phyloP scores from a whole-genome alignment of 2,329 filamentous ascomycete species.

The Cytospora chrysosperma region DNA sequence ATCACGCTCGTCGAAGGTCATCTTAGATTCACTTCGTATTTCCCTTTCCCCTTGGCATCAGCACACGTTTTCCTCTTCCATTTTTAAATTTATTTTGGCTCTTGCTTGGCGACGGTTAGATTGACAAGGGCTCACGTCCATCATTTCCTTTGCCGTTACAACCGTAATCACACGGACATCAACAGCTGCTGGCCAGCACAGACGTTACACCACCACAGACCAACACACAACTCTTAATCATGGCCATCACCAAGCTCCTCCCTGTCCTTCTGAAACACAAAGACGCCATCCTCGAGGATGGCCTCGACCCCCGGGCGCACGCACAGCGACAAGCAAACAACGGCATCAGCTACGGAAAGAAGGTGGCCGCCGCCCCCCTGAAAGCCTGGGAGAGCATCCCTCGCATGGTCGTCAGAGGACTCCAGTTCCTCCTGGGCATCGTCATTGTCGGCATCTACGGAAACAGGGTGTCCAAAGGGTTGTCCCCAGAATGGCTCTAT shows the following conservation, averaged over 20 bases:
- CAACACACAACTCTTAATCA: neutral
- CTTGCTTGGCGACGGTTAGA: neutral
- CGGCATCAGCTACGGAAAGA: conserved; percentile 35
- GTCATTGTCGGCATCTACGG: conserved; percentile 70
- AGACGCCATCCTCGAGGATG: conserved; percentile 18
- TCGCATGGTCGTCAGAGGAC: conserved; percentile 56
- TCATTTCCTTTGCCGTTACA: neutral
- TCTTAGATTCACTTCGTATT: neutral
- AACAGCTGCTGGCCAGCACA: conserved; percentile 11
- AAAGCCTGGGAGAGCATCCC: conserved; percentile 47
- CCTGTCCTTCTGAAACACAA: conserved; percentile 18
- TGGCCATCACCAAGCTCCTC: conserved; percentile 18
- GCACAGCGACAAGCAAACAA: conserved; percentile 17
- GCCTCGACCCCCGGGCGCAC: conserved; percentile 21
- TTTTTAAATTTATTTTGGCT: neutral
- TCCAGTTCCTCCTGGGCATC: conserved; percentile 70
- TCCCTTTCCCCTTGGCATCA: neutral
- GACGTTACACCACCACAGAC: neutral
- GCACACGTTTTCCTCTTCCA: neutral
- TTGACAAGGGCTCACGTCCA: neutral
- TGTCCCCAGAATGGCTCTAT: conserved; percentile 59
- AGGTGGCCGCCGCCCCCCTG: conserved; percentile 44
- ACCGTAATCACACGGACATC: neutral
- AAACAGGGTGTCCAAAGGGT: conserved; percentile 46
- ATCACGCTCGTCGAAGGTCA: neutral